These are phyloP conservation scores for Mallotus japonicus DNA, from an alignment of 441 rosid genomes.

Conservation along the genomic window DNA sequence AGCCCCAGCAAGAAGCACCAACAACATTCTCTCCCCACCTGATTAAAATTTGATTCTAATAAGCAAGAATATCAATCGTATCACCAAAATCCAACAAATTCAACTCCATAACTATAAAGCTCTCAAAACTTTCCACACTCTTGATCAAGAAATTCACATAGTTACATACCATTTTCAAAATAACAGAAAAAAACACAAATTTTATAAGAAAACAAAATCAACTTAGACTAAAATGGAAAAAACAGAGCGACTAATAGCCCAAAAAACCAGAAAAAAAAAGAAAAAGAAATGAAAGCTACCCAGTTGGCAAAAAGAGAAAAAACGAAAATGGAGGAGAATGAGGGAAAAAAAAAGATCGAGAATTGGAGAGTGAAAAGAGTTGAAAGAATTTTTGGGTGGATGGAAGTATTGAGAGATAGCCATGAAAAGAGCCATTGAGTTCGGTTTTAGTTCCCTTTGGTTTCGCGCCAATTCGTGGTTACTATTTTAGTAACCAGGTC, in stretches of 20 bases:
- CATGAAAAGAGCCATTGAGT: slow-evolving; percentile 47
- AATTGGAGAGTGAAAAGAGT: slow-evolving; percentile 18
- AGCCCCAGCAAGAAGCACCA: too few relatives aligned
- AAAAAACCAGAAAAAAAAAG: not conserved
- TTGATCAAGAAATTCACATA: slow-evolving; percentile 8
- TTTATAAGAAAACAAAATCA: too few relatives aligned
- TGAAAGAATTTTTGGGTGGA: not conserved
- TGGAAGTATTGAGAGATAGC: slow-evolving; percentile 27
- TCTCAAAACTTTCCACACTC: slow-evolving; percentile 7
- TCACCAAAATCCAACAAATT: not conserved
- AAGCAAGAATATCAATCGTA: too few relatives aligned
- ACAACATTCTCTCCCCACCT: too few relatives aligned
- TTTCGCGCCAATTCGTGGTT: slow-evolving; percentile 93
- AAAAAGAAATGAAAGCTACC: not conserved
- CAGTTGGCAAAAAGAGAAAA: slow-evolving; percentile 16
- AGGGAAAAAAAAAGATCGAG: not conserved
- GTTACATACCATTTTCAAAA: not conserved
- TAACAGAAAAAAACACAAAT: too few relatives aligned
- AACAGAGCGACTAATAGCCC: too few relatives aligned
- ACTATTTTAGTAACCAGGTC: slow-evolving; percentile 37
- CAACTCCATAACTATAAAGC: too few relatives aligned
- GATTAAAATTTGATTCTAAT: too few relatives aligned
- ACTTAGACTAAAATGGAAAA: too few relatives aligned
- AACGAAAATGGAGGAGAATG: not conserved
- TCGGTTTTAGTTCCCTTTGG: slow-evolving; percentile 51